These are phyloP conservation scores for Ganoderma lingzhi DNA, from an alignment of 1,284 basidiomycete genomes.

Conservation along the genomic window DNA sequence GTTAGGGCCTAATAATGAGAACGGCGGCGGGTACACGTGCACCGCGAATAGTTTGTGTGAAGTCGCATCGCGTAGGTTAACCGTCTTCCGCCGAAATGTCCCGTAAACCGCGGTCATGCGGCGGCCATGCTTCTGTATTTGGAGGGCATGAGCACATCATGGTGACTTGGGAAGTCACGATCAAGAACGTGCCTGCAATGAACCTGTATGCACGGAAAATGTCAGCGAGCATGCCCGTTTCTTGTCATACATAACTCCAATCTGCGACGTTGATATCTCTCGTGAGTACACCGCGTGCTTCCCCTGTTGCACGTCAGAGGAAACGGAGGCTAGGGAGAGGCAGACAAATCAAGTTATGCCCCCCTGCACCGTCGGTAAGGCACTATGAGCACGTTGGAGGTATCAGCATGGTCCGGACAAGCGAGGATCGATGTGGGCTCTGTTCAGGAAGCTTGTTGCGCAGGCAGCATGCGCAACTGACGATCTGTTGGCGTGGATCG, in stretches of 20 bases:
- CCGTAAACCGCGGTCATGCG: neutral
- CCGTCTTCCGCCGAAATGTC: neutral
- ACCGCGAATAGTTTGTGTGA: neutral
- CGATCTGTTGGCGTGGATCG: slow-evolving; percentile 4
- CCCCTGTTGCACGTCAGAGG: neutral
- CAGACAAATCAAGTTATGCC: neutral
- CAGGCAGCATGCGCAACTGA: neutral
- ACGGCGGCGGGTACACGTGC: neutral
- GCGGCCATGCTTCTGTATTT: neutral
- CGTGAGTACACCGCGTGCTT: neutral
- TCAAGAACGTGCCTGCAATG: neutral
- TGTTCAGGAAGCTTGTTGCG: slow-evolving; percentile 3
- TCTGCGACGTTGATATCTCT: neutral
- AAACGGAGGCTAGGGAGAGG: neutral
- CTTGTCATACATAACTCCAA: neutral
- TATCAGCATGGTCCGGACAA: slow-evolving; percentile 13
- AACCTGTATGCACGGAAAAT: neutral
- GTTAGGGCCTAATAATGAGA: no score
- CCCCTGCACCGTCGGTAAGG: neutral
- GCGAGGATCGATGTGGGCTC: slow-evolving; percentile 15
- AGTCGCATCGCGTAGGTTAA: neutral
- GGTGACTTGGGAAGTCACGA: neutral
- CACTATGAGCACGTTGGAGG: neutral
- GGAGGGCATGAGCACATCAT: neutral
- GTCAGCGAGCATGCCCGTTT: neutral